Evolutionary conservation across 1,284 basidiomycete genomes (phyloP).

Genomic region (Puccinia coronata): DNA sequence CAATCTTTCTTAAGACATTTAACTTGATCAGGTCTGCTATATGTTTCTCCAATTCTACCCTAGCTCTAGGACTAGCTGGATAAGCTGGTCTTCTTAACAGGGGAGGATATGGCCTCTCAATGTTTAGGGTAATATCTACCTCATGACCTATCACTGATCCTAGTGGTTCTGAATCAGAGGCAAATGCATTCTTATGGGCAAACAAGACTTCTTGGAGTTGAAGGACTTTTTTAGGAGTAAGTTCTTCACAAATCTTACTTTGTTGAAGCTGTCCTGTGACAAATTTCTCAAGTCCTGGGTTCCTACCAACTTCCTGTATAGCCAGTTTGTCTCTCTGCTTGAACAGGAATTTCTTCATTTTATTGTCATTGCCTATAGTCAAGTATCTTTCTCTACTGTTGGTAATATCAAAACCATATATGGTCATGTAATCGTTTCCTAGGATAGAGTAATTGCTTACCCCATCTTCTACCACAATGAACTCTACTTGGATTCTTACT

Average conservation of each 20-base stretch:
- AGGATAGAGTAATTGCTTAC: neutral
- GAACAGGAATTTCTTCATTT: neutral
- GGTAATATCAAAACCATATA: slow-evolving; percentile 10
- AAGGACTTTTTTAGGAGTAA: neutral
- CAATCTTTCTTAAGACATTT: too few relatives aligned
- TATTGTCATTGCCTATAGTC: slow-evolving; percentile 8
- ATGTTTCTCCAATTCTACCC: too few relatives aligned
- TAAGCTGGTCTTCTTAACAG: neutral
- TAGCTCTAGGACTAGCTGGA: too few relatives aligned
- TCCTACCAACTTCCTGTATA: neutral
- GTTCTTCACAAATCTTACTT: neutral
- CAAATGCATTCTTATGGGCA: neutral
- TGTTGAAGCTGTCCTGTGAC: neutral
- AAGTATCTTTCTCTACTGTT: slow-evolving; percentile 16
- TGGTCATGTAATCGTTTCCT: neutral
- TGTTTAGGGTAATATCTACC: neutral
- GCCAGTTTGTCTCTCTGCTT: neutral
- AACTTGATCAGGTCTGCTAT: too few relatives aligned
- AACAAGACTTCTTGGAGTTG: neutral
- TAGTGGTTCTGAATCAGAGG: neutral
- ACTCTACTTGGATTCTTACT: neutral
- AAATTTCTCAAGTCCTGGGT: neutral
- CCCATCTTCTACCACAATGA: slow-evolving; percentile 11
- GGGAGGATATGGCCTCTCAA: neutral
- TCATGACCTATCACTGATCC: slow-evolving; percentile 1